phyloP scores from a whole-genome alignment of 139 green algal species.

The Chlorella sp. region DNA sequence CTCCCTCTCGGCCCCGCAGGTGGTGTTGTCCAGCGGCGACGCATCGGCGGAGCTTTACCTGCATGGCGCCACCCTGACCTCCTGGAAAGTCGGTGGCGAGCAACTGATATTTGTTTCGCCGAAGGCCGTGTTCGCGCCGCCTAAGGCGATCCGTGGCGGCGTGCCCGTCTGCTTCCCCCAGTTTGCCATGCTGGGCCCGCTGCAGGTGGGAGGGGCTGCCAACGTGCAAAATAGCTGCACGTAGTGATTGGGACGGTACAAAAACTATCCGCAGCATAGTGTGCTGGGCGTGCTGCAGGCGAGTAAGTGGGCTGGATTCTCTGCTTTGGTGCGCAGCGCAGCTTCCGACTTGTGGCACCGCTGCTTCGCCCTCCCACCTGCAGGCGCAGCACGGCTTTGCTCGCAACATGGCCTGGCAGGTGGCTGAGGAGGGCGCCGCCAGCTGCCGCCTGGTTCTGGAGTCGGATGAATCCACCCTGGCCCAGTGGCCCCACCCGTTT shows the following conservation, averaged over 20 bases:
- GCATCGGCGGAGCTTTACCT: slow-evolving; percentile 59
- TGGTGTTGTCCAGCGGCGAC: slow-evolving; percentile 16
- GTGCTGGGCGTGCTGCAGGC: too few species aligned
- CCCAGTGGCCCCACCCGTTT: slow-evolving; percentile 59
- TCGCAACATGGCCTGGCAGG: slow-evolving; percentile 70
- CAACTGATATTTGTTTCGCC: slow-evolving; percentile 83
- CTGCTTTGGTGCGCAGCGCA: too few species aligned
- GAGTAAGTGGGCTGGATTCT: too few species aligned
- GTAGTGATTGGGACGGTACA: too few species aligned
- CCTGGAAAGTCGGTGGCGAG: slow-evolving; percentile 54
- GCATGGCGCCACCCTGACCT: slow-evolving; percentile 76
- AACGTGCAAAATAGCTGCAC: too few species aligned
- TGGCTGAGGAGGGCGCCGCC: slow-evolving; percentile 28
- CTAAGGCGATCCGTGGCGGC: slow-evolving; percentile 88
- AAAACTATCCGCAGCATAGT: too few species aligned
- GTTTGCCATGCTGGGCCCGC: slow-evolving; percentile 79
- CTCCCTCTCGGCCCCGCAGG: neutral
- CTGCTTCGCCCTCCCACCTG: slow-evolving; percentile 16
- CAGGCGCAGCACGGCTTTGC: slow-evolving; percentile 84
- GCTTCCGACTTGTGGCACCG: too few species aligned
- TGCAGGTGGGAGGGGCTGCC: neutral
- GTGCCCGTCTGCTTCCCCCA: slow-evolving; percentile 90
- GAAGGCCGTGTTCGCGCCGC: slow-evolving; percentile 81
- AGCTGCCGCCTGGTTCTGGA: slow-evolving; percentile 40
- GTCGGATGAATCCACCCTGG: slow-evolving; percentile 11